A percentile compares a stretch with the other conserved stretches of the same genome.
Evolutionary conservation across 73 alveolate species (phyloP).

Genomic region (Paramecium biaurelia): DNA sequence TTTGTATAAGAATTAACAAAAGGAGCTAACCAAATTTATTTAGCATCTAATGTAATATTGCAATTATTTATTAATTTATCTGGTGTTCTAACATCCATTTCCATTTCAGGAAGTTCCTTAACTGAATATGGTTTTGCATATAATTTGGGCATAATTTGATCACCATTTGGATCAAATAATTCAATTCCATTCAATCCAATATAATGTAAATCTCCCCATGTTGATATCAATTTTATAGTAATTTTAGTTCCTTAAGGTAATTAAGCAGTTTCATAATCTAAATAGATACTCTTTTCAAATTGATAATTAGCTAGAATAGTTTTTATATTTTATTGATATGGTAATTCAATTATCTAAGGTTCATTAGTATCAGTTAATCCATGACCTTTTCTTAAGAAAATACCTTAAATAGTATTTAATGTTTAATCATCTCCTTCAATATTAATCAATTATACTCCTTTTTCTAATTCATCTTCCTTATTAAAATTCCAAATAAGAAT

Average conservation of each 20-base stretch:
- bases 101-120: conserved; percentile 65
- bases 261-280: conserved; percentile 73
- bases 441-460: conserved; percentile 74
- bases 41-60: conserved; percentile 71
- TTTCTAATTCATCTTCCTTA: conserved; percentile 68
- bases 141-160: conserved; percentile 16
- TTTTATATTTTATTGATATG: conserved; percentile 11
- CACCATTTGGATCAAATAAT: conserved; percentile 66
- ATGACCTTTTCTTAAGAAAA: conserved; percentile 75
- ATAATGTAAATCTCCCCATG: conserved; percentile 88
- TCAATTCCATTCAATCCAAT: conserved; percentile 85
- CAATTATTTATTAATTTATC: conserved; percentile 79
- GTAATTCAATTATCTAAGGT: conserved; percentile 73
- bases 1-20: conserved; percentile 69
- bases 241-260: conserved; percentile 77
- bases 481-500: conserved; percentile 75
- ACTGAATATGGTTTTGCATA: conserved; percentile 66
- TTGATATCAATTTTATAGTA: conserved; percentile 68
- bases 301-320: neutral
- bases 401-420: conserved; percentile 60
- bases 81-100: conserved; percentile 81
- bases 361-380: conserved; percentile 57
- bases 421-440: conserved; percentile 67
- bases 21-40: conserved; percentile 88
- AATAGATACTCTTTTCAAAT: neutral